phyloP scores from a whole-genome alignment of 2,329 filamentous ascomycete species.

The Grosmannia penicillata region DNA sequence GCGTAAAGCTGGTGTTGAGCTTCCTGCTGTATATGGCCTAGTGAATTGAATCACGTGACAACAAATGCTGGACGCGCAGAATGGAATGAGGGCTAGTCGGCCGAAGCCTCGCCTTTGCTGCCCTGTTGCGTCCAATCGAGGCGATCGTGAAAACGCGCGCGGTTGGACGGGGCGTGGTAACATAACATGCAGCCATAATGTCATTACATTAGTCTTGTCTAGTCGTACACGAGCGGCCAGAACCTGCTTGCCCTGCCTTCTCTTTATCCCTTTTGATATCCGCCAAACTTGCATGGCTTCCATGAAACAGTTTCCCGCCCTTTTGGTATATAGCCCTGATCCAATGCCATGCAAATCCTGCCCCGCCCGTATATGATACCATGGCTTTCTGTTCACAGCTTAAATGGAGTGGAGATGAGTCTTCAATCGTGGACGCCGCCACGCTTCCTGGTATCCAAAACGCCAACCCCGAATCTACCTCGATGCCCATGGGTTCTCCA shows the following conservation, averaged over 20 bases:
- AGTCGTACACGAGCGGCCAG: slow-evolving; percentile 5
- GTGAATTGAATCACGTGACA: neutral
- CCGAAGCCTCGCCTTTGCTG: no score
- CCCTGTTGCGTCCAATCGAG: no score
- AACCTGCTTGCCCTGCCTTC: slow-evolving; percentile 2
- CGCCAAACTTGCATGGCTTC: neutral
- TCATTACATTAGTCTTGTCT: neutral
- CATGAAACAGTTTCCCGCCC: neutral
- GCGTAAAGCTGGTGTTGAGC: slow-evolving; percentile 7
- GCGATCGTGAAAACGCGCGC: no score
- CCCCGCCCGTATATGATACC: slow-evolving; percentile 6
- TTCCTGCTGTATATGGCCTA: neutral
- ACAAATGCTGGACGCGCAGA: neutral
- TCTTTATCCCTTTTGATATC: neutral
- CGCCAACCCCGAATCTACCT: neutral
- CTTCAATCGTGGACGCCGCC: slow-evolving; percentile 24
- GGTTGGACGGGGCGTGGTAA: no score
- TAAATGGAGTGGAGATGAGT: slow-evolving; percentile 34
- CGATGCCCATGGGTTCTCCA: neutral
- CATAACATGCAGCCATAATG: slow-evolving; percentile 1
- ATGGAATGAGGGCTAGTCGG: no score
- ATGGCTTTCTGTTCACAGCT: slow-evolving; percentile 7
- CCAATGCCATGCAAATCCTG: slow-evolving; percentile 3
- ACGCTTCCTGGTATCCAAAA: slow-evolving; percentile 5
- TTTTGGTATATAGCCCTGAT: neutral